Conservation (phyloP, 768 basidiomycete genomes). For the Hortiboletus flavorubellus region DNA sequence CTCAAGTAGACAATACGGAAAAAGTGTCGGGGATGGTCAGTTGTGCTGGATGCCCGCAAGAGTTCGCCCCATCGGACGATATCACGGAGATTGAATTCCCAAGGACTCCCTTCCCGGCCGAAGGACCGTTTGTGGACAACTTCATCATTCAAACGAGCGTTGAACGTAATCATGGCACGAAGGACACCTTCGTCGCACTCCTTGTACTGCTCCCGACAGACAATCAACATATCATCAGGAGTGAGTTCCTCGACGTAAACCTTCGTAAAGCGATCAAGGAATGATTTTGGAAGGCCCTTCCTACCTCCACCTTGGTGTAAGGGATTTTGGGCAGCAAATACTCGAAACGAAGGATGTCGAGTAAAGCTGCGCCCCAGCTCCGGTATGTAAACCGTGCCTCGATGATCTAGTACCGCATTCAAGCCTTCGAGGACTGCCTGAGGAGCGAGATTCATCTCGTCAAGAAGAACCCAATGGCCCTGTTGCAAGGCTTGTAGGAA, state of each 20-base stretch:
- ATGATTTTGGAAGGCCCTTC: constrained; percentile 96
- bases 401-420: constrained; percentile 93
- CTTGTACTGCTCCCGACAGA: constrained; percentile 75
- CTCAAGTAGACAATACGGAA: constrained; percentile 76
- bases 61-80: constrained; percentile 84
- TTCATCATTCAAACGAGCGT: constrained; percentile 63
- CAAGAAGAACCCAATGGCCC: constrained; percentile 97
- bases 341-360: constrained; percentile 90
- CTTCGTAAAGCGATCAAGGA: constrained; percentile 97
- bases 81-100: constrained; percentile 98
- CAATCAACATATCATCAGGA: constrained; percentile 67
- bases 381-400: constrained; percentile 92
- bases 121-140: constrained; percentile 63
- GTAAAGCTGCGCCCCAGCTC: constrained; percentile 88
- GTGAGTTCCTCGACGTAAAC: constrained; percentile 89
- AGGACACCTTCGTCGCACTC: constrained; percentile 51
- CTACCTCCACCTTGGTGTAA: constrained; percentile 93
- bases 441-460: constrained; percentile 99
- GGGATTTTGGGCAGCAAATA: constrained; percentile 98
- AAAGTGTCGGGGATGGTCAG: constrained; percentile 55
- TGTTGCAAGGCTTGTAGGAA: constrained; percentile 90
- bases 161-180: constrained; percentile 79
- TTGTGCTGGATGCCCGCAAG: constrained; percentile 31
- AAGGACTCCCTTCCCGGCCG: constrained; percentile 80
- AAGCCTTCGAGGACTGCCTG: constrained; percentile 96